phyloP scores from a whole-genome alignment of 495 filamentous ascomycete species.

The Achaetomiella virescens region DNA sequence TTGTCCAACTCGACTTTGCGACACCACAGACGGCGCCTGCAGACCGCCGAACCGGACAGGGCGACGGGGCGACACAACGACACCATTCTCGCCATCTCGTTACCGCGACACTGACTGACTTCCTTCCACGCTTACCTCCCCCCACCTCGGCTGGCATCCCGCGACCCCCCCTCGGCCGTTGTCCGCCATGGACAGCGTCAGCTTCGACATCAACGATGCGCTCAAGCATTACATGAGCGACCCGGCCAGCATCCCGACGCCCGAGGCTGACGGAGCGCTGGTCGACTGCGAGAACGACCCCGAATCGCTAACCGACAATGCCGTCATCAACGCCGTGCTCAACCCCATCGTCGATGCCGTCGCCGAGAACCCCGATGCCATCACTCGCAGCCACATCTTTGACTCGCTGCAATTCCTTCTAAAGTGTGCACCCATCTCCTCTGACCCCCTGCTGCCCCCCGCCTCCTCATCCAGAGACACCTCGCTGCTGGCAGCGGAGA shows the following conservation, averaged over 20 bases:
- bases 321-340: slow-evolving; percentile 73
- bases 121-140: slow-evolving; percentile 1
- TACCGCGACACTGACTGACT: not conserved
- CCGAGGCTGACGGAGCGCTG: slow-evolving; percentile 77
- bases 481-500: slow-evolving; percentile 2
- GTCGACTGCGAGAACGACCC: slow-evolving; percentile 89
- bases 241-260: slow-evolving; percentile 73
- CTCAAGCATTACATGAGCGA: slow-evolving; percentile 94
- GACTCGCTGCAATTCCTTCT: slow-evolving; percentile 93
- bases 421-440: slow-evolving; percentile 79
- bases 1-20: slow-evolving; percentile 3
- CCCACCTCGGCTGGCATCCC: slow-evolving; percentile 11
- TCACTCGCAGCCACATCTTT: slow-evolving; percentile 68
- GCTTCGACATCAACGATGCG: slow-evolving; percentile 92
- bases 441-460: slow-evolving; percentile 8
- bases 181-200: slow-evolving; percentile 64
- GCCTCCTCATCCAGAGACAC: not conserved
- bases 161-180: slow-evolving; percentile 8
- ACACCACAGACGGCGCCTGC: slow-evolving; percentile 16
- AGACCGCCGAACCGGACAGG: slow-evolving; percentile 2
- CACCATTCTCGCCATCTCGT: slow-evolving; percentile 1
- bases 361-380: slow-evolving; percentile 82
- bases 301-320: slow-evolving; percentile 66
- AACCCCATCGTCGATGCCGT: slow-evolving; percentile 93
- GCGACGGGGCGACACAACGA: slow-evolving; percentile 3